Conservation (phyloP, 2,329 filamentous ascomycete genomes). For the Clarireedia hainanense region DNA sequence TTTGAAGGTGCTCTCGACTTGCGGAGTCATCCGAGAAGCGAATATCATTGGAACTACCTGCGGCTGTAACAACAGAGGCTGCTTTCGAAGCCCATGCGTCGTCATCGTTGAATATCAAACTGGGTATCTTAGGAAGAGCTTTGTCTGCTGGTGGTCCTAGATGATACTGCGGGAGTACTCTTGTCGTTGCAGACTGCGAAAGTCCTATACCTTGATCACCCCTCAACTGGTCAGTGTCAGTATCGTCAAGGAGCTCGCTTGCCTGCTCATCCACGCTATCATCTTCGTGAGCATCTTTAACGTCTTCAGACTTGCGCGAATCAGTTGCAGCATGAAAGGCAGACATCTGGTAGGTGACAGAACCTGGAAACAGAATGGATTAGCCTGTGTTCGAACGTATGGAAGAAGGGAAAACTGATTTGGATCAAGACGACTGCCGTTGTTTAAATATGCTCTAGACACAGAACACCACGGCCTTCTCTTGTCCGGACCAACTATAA, state of each 20-base stretch:
- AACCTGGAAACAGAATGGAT: neutral
- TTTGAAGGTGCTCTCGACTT: neutral
- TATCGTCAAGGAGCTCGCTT: constrained; percentile 20
- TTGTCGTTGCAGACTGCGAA: neutral
- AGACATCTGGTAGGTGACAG: neutral
- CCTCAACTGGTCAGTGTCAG: constrained; percentile 8
- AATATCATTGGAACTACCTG: constrained; percentile 1
- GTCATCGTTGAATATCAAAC: constrained; percentile 14
- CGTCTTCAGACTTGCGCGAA: neutral
- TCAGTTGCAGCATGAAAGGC: neutral
- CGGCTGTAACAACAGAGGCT: constrained; percentile 12
- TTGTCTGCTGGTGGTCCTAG: constrained; percentile 9
- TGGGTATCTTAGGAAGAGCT: constrained; percentile 13
- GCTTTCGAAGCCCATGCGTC: constrained; percentile 16
- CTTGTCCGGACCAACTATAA: neutral
- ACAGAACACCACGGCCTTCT: neutral
- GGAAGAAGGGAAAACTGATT: too few species aligned
- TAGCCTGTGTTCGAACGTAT: neutral
- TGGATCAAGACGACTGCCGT: neutral
- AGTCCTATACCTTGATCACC: constrained; percentile 6
- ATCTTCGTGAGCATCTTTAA: constrained; percentile 1
- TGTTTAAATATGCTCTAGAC: neutral
- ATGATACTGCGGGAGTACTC: neutral
- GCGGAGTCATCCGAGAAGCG: neutral
- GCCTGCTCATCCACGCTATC: constrained; percentile 22